Conservation (phyloP, 805 yeast genomes). For the Candida montana region DNA sequence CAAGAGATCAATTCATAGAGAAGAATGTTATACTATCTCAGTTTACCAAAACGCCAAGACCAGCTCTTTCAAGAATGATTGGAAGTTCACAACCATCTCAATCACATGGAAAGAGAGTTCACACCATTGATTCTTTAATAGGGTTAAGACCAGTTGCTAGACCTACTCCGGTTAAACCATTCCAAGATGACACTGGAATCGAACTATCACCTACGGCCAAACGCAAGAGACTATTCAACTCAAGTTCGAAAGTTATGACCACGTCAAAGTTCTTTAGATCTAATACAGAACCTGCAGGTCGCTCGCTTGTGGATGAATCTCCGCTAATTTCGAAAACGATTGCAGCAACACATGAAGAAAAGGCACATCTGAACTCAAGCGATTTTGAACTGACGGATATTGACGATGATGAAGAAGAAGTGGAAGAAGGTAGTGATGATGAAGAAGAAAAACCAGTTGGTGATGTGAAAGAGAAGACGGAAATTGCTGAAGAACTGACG, state of each 20-base stretch:
- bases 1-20: slow-evolving; percentile 16
- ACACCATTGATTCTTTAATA: slow-evolving; percentile 14
- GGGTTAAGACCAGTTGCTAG: neutral
- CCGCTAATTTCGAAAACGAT: slow-evolving; percentile 1
- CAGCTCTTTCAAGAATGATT: too few relatives aligned
- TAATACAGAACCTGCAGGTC: slow-evolving; percentile 2
- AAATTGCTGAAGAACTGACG: neutral
- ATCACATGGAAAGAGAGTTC: neutral
- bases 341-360: neutral
- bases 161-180: neutral
- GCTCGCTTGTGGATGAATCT: neutral
- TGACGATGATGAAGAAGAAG: slow-evolving; percentile 14
- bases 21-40: neutral
- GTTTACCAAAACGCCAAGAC: neutral
- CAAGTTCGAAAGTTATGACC: slow-evolving; percentile 7
- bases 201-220: slow-evolving; percentile 21
- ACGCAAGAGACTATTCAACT: slow-evolving; percentile 14
- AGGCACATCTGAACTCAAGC: slow-evolving; percentile 14
- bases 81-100: neutral
- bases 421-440: neutral
- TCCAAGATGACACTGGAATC: neutral
- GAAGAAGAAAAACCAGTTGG: neutral
- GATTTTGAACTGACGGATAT: slow-evolving; percentile 26
- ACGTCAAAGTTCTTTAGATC: slow-evolving; percentile 17
- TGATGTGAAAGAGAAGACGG: neutral